phyloP scores from a whole-genome alignment of 1,284 basidiomycete species.

The Cutaneotrichosporon cyanovorans region DNA sequence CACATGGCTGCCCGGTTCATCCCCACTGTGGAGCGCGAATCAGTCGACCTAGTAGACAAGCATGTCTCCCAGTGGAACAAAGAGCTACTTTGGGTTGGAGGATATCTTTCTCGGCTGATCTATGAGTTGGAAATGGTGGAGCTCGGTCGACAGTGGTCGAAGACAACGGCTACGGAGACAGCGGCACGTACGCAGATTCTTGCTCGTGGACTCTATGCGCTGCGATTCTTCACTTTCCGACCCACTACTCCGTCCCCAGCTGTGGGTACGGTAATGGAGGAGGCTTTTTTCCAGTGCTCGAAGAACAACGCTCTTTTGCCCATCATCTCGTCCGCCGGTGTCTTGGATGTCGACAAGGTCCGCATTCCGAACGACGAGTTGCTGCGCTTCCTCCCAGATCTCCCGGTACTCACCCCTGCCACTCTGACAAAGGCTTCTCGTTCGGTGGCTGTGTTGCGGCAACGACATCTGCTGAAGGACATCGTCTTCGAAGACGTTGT shows the following conservation, averaged over 20 bases:
- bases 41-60: constrained; percentile 71
- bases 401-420: constrained; percentile 67
- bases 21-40: constrained; percentile 93
- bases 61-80: constrained; percentile 56
- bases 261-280: constrained; percentile 71
- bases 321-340: constrained; percentile 72
- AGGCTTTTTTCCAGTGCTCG: constrained; percentile 69
- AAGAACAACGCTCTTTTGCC: constrained; percentile 52
- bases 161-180: constrained; percentile 45
- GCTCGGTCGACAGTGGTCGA: constrained; percentile 43
- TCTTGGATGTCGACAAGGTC: constrained; percentile 62
- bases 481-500: constrained; percentile 82
- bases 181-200: constrained; percentile 54
- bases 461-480: constrained; percentile 65
- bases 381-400: constrained; percentile 66
- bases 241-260: constrained; percentile 77
- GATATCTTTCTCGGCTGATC: constrained; percentile 64
- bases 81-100: constrained; percentile 76
- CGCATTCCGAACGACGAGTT: constrained; percentile 72
- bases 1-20: constrained; percentile 90
- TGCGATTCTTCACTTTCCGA: constrained; percentile 84
- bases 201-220: constrained; percentile 67
- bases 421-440: constrained; percentile 58
- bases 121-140: constrained; percentile 74
- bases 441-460: constrained; percentile 62